Base-by-base conservation (phyloP, 805 yeast species). In the Candida silvicultrix region DNA sequence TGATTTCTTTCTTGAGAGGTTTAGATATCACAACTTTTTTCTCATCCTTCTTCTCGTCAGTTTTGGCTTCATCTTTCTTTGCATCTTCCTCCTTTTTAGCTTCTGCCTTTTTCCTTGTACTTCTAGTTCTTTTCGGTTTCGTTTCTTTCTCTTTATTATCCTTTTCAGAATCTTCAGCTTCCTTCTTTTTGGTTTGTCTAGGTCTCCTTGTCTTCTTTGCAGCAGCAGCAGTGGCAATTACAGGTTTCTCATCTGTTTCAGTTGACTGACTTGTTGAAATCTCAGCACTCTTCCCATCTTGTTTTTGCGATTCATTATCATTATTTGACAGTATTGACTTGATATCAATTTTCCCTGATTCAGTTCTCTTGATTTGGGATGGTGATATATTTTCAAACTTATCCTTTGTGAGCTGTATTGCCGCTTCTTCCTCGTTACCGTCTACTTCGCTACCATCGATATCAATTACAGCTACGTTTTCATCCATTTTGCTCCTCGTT, bases 211-310 rank as follows among this genome's bases (percentile, higher is more conserved):
- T 21, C 20, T 38, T 43, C 23, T 35, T n/a, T 29, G 47, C 44
- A 25, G 49, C 47, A n/a, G n/a, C n/a, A n/a, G n/a, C n/a, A n/a
- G n/a, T n/a, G n/a, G n/a, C n/a, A n/a, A n/a, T n/a, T n/a, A n/a
- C n/a, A 31, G 43, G 40, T 28, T 47, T 38, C 18, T 19, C 23
- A 23, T 8, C 14, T 21, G n/a, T n/a, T n/a, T n/a, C n/a, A n/a
- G n/a, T n/a, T n/a, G n/a, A n/a, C n/a, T n/a, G n/a, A n/a, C n/a
- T n/a, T n/a, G n/a, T n/a, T n/a, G n/a, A n/a, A n/a, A n/a, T 43
- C 38, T 49, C 40, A 8, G 29, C 11, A 2, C 45, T 34, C 47
- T 45, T 16, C 49, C 47, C 31, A 43, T 39, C 35, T 31, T 40
- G 28, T 5, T 15, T 15, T 5, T 14, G 32, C 4, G 28, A 18